Percentiles rank a stretch among this genome's conserved stretches.
phyloP scores from a whole-genome alignment of 1,139 yeast genomes.

The Meyerozyma athensensis region DNA sequence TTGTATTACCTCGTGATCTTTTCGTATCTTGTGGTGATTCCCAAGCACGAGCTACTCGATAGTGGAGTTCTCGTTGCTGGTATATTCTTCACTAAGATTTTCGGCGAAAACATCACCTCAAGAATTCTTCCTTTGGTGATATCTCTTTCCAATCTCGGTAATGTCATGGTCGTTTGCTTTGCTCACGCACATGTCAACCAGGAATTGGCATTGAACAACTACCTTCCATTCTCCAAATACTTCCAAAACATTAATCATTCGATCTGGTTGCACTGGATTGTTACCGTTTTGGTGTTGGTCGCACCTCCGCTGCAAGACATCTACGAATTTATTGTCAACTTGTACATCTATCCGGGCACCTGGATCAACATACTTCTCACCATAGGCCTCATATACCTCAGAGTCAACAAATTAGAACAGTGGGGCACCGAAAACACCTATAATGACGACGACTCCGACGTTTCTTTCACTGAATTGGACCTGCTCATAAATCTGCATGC shows the following conservation, averaged over 20 bases:
- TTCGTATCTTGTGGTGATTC: slow-evolving; percentile 74
- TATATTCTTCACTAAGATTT: slow-evolving; percentile 66
- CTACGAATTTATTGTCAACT: slow-evolving; percentile 45
- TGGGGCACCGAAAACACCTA: slow-evolving; percentile 22
- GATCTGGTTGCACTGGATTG: slow-evolving; percentile 42
- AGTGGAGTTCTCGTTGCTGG: slow-evolving; percentile 76
- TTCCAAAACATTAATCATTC: slow-evolving; percentile 50
- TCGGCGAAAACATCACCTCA: slow-evolving; percentile 60
- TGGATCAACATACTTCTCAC: slow-evolving; percentile 45
- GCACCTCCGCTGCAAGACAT: slow-evolving; percentile 46
- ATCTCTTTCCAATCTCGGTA: slow-evolving; percentile 72
- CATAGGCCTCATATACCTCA: slow-evolving; percentile 38
- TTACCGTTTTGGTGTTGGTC: slow-evolving; percentile 40
- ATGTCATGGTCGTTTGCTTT: slow-evolving; percentile 71
- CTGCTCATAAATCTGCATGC: slow-evolving; percentile 9
- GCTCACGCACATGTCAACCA: slow-evolving; percentile 77
- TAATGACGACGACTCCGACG: slow-evolving; percentile 3
- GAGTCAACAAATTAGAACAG: slow-evolving; percentile 21
- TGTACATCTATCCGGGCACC: slow-evolving; percentile 49
- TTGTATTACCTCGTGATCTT: slow-evolving; percentile 66
- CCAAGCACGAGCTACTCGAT: slow-evolving; percentile 51
- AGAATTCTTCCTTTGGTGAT: slow-evolving; percentile 67
- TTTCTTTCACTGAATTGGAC: slow-evolving; percentile 12
- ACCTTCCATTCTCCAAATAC: slow-evolving; percentile 60
- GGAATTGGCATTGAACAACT: slow-evolving; percentile 68